phyloP scores from a whole-genome alignment of 2,329 filamentous ascomycete species.

The Ambrosiella cleistominuta region DNA sequence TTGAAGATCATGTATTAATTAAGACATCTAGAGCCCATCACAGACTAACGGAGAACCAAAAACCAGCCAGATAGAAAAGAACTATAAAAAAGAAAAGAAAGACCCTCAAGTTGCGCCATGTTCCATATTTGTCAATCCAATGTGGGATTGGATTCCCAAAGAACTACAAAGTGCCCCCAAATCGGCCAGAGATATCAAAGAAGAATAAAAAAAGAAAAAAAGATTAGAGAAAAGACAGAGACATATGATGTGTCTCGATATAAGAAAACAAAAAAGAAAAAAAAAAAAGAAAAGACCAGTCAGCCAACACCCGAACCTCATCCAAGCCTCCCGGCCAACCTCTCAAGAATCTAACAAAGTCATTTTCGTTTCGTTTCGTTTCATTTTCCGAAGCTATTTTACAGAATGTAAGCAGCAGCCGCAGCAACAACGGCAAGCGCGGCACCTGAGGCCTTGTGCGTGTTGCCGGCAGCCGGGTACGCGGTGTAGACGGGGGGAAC shows the following conservation, averaged over 20 bases:
- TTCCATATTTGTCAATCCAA: not conserved
- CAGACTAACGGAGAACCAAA: too few species aligned
- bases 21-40: not conserved
- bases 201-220: not conserved
- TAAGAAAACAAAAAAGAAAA: not conserved
- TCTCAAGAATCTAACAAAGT: not conserved
- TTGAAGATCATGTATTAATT: not conserved
- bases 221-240: too few species aligned
- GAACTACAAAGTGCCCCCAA: not conserved
- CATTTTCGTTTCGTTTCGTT: not conserved
- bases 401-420: slow-evolving; percentile 11
- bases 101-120: slow-evolving; percentile 2
- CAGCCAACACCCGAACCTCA: not conserved
- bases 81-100: not conserved
- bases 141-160: not conserved
- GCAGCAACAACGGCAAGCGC: slow-evolving; percentile 10
- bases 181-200: too few species aligned
- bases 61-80: not conserved
- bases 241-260: too few species aligned
- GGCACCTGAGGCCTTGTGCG: slow-evolving; percentile 9
- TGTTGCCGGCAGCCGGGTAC: slow-evolving; percentile 10
- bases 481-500: slow-evolving; percentile 11
- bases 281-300: not conserved
- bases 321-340: not conserved
- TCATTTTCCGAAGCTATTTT: not conserved